A percentile compares a stretch with the other conserved stretches of the same genome.
phyloP scores from a whole-genome alignment of 129 eudicot genomes.

The Logfia minima region DNA sequence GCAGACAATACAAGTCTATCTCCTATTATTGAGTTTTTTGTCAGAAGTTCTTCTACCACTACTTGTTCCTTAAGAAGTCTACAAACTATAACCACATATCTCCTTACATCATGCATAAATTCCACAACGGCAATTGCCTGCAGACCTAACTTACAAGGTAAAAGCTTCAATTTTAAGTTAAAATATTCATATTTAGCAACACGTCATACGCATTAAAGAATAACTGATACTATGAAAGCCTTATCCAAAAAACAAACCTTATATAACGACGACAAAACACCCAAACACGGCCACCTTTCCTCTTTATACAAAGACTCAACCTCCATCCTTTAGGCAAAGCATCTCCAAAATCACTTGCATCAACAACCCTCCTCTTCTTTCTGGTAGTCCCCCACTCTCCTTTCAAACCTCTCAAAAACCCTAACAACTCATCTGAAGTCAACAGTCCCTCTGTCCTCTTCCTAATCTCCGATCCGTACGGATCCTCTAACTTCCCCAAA shows the following conservation, averaged over 20 bases:
- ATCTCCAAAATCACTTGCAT: conserved; percentile 71
- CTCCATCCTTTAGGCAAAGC: conserved; percentile 78
- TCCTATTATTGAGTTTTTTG: background rate
- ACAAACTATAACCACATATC: background rate
- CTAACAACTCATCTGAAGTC: conserved; percentile 57
- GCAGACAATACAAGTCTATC: background rate
- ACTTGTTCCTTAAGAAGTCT: background rate
- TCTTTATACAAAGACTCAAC: conserved; percentile 62
- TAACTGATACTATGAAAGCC: background rate
- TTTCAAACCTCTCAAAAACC: conserved; percentile 51
- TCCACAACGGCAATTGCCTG: background rate
- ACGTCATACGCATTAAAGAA: background rate
- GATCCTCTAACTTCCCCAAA: conserved; percentile 56
- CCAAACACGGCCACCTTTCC: conserved; percentile 64
- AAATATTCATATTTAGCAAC: background rate
- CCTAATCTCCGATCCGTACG: conserved; percentile 54
- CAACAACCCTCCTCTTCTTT: conserved; percentile 76
- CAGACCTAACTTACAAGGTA: background rate
- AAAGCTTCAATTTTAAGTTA: background rate
- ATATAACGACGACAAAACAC: conserved; percentile 73
- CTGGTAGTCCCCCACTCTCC: conserved; percentile 89
- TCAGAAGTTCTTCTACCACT: background rate
- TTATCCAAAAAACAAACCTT: conserved; percentile 48
- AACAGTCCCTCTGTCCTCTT: conserved; percentile 58
- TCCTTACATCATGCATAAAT: background rate